Conservation (phyloP, 768 basidiomycete genomes). For the Phlebiopsis flavidoalba region DNA sequence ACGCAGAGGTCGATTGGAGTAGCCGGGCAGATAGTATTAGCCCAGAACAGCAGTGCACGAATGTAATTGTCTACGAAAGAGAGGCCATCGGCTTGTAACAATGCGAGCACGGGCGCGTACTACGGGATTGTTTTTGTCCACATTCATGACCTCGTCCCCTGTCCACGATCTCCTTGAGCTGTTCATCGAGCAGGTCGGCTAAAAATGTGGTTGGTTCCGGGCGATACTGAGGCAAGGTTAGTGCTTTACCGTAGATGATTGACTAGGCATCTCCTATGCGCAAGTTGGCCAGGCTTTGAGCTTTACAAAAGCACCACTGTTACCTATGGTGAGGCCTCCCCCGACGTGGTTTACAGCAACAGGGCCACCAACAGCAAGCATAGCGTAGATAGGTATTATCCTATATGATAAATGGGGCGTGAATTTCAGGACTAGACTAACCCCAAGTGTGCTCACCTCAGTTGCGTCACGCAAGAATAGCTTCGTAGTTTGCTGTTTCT, state of each 20-base stretch:
- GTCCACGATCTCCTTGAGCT: slow-evolving; percentile 63
- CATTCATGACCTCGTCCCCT: slow-evolving; percentile 43
- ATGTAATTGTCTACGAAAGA: background rate
- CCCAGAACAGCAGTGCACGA: background rate
- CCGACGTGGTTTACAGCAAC: slow-evolving; percentile 75
- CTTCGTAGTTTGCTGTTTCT: slow-evolving; percentile 77
- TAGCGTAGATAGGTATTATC: slow-evolving; percentile 86
- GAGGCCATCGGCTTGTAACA: slow-evolving; percentile 34
- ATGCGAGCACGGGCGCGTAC: slow-evolving; percentile 37
- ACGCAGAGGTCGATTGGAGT: no score
- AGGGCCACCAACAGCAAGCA: slow-evolving; percentile 81
- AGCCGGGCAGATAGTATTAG: no score
- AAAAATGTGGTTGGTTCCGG: background rate
- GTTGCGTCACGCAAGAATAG: slow-evolving; percentile 84
- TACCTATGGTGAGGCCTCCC: slow-evolving; percentile 67
- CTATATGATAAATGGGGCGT: slow-evolving; percentile 22
- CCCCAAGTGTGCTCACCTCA: slow-evolving; percentile 46
- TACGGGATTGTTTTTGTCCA: slow-evolving; percentile 50
- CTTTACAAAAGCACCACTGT: slow-evolving; percentile 48
- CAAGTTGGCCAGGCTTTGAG: slow-evolving; percentile 83
- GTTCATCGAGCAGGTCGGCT: slow-evolving; percentile 68
- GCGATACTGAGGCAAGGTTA: background rate
- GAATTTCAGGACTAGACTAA: no score
- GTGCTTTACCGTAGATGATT: slow-evolving; percentile 72
- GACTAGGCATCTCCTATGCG: slow-evolving; percentile 84